Percentiles rank a stretch among this genome's conserved stretches.
Conservation (phyloP, 2,329 filamentous ascomycete genomes). For the Neoarthrinium moseri region DNA sequence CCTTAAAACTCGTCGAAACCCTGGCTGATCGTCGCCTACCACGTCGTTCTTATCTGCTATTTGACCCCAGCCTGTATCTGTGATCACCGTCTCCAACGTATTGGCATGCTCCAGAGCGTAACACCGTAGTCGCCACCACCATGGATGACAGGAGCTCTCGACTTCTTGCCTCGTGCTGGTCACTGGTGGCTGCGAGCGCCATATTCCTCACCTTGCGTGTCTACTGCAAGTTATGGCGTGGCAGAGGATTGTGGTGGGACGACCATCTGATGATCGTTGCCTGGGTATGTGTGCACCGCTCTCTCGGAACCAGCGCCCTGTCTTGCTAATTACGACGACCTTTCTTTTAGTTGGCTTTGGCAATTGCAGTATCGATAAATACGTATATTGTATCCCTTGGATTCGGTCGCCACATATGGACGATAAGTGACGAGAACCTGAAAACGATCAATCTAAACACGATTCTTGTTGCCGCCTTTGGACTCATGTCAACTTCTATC, state of each 20-base stretch:
- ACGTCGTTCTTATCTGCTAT: too few relatives aligned
- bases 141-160: conserved; percentile 25
- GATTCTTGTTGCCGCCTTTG: conserved; percentile 19
- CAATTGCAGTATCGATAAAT: conserved; percentile 28
- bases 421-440: conserved; percentile 16
- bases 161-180: conserved; percentile 29
- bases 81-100: too few relatives aligned
- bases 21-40: too few relatives aligned
- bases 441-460: conserved; percentile 17
- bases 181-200: conserved; percentile 19
- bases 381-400: conserved; percentile 29
- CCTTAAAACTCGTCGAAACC: too few relatives aligned
- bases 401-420: conserved; percentile 18
- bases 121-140: too few relatives aligned
- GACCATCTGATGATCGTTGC: conserved; percentile 32
- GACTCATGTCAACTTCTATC: conserved; percentile 17
- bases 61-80: too few relatives aligned
- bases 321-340: background rate
- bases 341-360: conserved; percentile 21
- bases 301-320: too few relatives aligned
- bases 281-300: conserved; percentile 28
- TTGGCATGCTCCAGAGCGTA: too few relatives aligned
- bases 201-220: conserved; percentile 28
- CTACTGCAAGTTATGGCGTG: conserved; percentile 35
- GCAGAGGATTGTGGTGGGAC: conserved; percentile 35